Conservation (phyloP, 257 asterid species). For the Ophiorrhiza pumila region DNA sequence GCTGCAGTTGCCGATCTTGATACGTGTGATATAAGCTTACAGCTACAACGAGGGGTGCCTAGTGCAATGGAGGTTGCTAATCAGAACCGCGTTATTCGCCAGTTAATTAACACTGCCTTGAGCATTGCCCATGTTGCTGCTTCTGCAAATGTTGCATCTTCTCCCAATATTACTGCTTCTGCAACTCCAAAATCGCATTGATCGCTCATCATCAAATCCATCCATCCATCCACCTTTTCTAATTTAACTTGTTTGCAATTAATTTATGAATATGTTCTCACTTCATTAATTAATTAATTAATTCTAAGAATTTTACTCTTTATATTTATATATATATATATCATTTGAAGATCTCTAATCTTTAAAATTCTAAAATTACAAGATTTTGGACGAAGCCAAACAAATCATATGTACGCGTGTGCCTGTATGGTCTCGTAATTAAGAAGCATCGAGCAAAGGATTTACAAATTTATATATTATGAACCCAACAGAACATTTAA, state of each 20-base stretch:
- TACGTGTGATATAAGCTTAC: conserved; percentile 29
- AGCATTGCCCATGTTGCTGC: conserved; percentile 19
- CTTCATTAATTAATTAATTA: neutral
- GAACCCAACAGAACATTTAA: too few species aligned
- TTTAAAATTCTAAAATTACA: too few species aligned
- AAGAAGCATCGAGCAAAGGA: too few species aligned
- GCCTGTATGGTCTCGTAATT: too few species aligned
- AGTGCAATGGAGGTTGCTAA: conserved; percentile 2
- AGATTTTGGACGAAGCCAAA: too few species aligned
- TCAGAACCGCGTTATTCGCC: conserved; percentile 6
- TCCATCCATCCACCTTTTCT: too few species aligned
- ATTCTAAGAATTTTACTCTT: neutral
- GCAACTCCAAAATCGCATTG: neutral
- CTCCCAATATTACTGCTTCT: conserved; percentile 14
- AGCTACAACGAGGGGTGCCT: neutral
- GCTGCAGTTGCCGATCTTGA: conserved; percentile 36
- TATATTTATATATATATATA: too few species aligned
- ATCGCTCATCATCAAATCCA: neutral
- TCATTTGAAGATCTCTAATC: too few species aligned
- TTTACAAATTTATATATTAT: too few species aligned
- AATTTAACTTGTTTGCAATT: too few species aligned
- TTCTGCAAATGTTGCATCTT: neutral
- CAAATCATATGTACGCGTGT: too few species aligned
- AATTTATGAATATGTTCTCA: too few species aligned
- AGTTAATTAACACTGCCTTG: conserved; percentile 15